Evolutionary conservation across 208 protist species (phyloP).

Genomic region (Wallacemonas rigidus): DNA sequence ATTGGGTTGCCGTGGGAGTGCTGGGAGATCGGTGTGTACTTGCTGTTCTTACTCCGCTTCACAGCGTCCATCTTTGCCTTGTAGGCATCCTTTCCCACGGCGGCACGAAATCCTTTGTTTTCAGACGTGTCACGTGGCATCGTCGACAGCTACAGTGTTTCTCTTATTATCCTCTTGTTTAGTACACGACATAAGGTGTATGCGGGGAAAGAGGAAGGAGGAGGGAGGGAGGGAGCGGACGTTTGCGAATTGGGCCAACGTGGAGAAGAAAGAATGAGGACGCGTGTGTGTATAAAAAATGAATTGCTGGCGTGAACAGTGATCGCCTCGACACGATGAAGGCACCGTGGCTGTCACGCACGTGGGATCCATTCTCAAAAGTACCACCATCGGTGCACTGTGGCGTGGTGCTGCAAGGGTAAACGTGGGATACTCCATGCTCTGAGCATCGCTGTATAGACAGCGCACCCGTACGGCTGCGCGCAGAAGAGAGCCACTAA

Average conservation of each 20-base stretch:
- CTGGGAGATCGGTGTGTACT: constrained; percentile 73
- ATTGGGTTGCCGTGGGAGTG: constrained; percentile 85
- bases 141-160: not conserved
- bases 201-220: not conserved
- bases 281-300: too few relatives aligned
- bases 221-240: not conserved
- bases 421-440: too few relatives aligned
- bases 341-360: too few relatives aligned
- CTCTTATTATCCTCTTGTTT: not conserved
- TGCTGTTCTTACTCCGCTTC: constrained; percentile 83
- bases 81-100: constrained; percentile 44
- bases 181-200: too few relatives aligned
- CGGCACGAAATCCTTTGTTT: constrained; percentile 49
- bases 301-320: too few relatives aligned
- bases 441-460: not conserved
- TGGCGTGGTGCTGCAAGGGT: too few relatives aligned
- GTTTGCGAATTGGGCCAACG: not conserved
- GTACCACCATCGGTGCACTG: too few relatives aligned
- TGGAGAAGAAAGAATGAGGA: too few relatives aligned
- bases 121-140: constrained; percentile 74
- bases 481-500: not conserved
- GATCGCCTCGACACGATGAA: too few relatives aligned
- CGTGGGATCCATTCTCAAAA: too few relatives aligned
- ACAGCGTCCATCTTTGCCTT: constrained; percentile 55
- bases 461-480: not conserved